Percentiles rank a stretch among this genome's conserved stretches.
These are phyloP conservation scores for Populus ilicifolia DNA, from an alignment of 345 rosid genomes.

Conservation along the genomic window DNA sequence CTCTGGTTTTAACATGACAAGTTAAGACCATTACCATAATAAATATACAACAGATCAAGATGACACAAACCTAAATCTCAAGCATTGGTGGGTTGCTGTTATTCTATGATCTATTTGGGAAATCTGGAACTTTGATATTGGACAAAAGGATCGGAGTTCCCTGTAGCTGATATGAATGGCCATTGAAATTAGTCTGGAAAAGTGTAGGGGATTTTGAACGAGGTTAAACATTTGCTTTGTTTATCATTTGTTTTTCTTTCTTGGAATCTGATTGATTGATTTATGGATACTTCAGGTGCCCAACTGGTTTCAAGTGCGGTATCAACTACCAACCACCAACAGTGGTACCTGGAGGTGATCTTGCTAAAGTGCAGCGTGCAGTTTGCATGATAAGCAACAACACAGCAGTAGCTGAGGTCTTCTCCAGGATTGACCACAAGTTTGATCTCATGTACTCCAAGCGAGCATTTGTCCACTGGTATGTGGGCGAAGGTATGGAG, in stretches of 20 bases:
- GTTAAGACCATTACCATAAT: too few relatives aligned
- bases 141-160: too few relatives aligned
- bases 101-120: too few relatives aligned
- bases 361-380: conserved; percentile 75
- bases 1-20: too few relatives aligned
- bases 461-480: conserved; percentile 85
- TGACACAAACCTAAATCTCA: too few relatives aligned
- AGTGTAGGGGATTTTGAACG: too few relatives aligned
- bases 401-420: conserved; percentile 81
- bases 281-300: conserved; percentile 50
- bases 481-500: conserved; percentile 93
- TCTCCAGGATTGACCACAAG: conserved; percentile 65
- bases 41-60: too few relatives aligned
- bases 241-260: neutral
- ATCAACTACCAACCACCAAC: conserved; percentile 83
- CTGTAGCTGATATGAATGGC: too few relatives aligned
- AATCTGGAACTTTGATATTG: too few relatives aligned
- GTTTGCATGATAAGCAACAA: conserved; percentile 91
- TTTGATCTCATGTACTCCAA: conserved; percentile 85
- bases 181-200: too few relatives aligned
- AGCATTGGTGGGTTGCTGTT: too few relatives aligned
- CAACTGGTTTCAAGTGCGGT: conserved; percentile 84
- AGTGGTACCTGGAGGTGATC: conserved; percentile 73
- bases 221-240: neutral
- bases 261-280: neutral